Conservation (phyloP, 495 filamentous ascomycete genomes). For the Entonaema liquescens region DNA sequence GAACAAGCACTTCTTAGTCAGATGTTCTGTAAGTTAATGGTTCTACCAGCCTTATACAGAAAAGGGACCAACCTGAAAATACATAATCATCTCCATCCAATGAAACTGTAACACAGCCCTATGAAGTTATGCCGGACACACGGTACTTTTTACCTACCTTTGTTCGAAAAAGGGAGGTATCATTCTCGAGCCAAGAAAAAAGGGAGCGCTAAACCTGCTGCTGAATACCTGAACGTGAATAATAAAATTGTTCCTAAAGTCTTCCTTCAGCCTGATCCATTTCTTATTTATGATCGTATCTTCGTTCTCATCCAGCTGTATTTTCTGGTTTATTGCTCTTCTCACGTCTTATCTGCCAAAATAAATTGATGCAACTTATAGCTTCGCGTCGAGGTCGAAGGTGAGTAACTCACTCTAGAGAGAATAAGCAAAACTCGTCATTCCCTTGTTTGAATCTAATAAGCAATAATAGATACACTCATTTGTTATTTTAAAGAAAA, state of each 20-base stretch:
- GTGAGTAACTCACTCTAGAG: slow-evolving; percentile 25
- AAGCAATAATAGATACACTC: neutral
- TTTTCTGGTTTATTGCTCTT: neutral
- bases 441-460: slow-evolving; percentile 14
- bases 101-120: slow-evolving; percentile 12
- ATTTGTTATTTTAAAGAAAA: neutral
- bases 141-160: neutral
- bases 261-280: neutral
- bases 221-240: neutral
- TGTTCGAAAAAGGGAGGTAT: slow-evolving; percentile 22
- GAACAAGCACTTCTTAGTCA: too few species aligned
- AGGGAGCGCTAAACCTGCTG: neutral
- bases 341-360: neutral
- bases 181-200: slow-evolving; percentile 2
- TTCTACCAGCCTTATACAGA: neutral
- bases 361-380: slow-evolving; percentile 1
- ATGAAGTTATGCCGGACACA: neutral
- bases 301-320: neutral
- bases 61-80: neutral
- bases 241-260: slow-evolving; percentile 17
- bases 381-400: neutral
- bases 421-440: neutral
- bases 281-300: neutral
- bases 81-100: neutral
- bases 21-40: too few species aligned